Evolutionary conservation across 345 rosid species (phyloP).

Genomic region (Dipteronia sinensis): DNA sequence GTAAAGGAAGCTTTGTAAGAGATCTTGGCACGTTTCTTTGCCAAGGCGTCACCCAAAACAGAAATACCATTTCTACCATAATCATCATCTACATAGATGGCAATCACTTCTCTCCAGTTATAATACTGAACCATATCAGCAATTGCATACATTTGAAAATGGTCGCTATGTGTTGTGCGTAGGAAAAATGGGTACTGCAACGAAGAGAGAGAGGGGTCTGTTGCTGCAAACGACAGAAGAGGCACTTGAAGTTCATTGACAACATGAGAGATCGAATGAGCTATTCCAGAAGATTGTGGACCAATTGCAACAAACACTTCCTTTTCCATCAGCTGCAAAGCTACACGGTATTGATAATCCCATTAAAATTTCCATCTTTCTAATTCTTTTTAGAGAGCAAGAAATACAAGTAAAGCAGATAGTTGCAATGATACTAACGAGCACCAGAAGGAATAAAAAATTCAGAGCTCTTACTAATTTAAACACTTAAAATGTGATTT

Average conservation of each 20-base stretch:
- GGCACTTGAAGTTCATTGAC: conserved; percentile 70
- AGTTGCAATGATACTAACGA: not conserved
- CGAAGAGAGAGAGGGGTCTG: conserved; percentile 63
- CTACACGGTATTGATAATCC: conserved; percentile 52
- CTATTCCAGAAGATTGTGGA: conserved; percentile 93
- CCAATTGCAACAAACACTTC: conserved; percentile 75
- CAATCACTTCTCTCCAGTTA: conserved; percentile 81
- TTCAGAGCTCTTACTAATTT: not conserved
- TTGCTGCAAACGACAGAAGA: conserved; percentile 70
- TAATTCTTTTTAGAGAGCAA: conserved; percentile 5
- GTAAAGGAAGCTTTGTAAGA: conserved; percentile 73
- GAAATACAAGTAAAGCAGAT: not conserved
- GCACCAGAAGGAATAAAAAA: not conserved
- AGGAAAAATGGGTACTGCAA: conserved; percentile 72
- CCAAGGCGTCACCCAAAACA: conserved; percentile 72
- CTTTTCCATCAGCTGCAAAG: conserved; percentile 82
- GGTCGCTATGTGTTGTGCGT: conserved; percentile 60
- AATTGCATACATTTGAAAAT: conserved; percentile 82
- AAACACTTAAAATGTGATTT: too few species aligned
- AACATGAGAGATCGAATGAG: conserved; percentile 78
- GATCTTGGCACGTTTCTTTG: conserved; percentile 68
- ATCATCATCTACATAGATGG: conserved; percentile 88
- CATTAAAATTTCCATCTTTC: conserved; percentile 30
- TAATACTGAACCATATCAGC: conserved; percentile 67
- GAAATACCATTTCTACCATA: conserved; percentile 86